Conservation (phyloP, 1,284 basidiomycete species). For the Ceratobasidium sp. region DNA sequence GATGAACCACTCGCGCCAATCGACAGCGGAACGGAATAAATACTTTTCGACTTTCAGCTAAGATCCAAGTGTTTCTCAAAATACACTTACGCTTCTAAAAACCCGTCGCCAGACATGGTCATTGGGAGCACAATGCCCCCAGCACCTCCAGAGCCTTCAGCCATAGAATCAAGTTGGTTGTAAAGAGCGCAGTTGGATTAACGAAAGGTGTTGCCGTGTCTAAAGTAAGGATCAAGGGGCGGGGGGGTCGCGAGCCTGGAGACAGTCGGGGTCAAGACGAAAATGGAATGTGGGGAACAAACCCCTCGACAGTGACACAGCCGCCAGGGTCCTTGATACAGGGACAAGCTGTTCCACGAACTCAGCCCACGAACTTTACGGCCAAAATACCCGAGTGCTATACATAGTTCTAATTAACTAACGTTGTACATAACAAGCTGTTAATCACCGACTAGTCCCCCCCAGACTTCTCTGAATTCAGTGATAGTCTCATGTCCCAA, state of each 20-base stretch:
- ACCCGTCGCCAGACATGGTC: conserved; percentile 43
- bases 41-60: conserved; percentile 18
- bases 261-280: conserved; percentile 24
- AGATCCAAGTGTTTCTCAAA: not conserved
- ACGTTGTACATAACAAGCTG: not conserved
- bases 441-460: conserved; percentile 13
- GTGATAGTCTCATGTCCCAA: conserved; percentile 68
- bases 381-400: not conserved
- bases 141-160: conserved; percentile 34
- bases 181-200: not conserved
- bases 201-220: not conserved
- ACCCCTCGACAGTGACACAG: conserved; percentile 21
- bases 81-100: conserved; percentile 23
- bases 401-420: no score
- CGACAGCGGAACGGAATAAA: conserved; percentile 20
- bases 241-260: not conserved
- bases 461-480: conserved; percentile 63
- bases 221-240: conserved; percentile 14
- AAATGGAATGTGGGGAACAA: conserved; percentile 19
- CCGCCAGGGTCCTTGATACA: conserved; percentile 11
- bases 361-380: not conserved
- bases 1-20: conserved; percentile 14
- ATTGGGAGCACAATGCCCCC: conserved; percentile 39
- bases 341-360: not conserved
- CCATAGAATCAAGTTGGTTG: conserved; percentile 10